These are phyloP conservation scores for Sugiyamaella japonica DNA, from an alignment of 1,139 yeast genomes.

Conservation along the genomic window DNA sequence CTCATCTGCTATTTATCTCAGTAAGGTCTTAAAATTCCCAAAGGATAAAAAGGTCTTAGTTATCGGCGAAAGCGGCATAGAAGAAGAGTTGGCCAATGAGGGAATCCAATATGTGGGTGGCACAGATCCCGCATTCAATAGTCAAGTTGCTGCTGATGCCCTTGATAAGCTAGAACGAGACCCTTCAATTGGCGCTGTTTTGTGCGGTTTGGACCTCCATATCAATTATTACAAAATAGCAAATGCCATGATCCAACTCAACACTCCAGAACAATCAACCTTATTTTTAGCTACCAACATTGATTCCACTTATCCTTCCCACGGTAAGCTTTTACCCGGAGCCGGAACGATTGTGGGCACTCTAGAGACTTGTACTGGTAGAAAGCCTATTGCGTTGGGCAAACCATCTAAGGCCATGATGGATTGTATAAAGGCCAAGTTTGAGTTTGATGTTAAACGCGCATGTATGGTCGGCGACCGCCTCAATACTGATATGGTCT, in stretches of 20 bases:
- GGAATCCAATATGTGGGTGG: slow-evolving; percentile 81
- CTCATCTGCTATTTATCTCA: slow-evolving; percentile 85
- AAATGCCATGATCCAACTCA: slow-evolving; percentile 76
- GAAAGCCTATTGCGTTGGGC: slow-evolving; percentile 81
- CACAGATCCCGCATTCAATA: slow-evolving; percentile 46
- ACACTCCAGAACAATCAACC: slow-evolving; percentile 52
- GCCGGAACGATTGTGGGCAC: slow-evolving; percentile 91
- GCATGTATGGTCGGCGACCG: slow-evolving; percentile 97
- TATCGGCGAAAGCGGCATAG: slow-evolving; percentile 80
- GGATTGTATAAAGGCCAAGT: slow-evolving; percentile 78
- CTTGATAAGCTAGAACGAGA: slow-evolving; percentile 51
- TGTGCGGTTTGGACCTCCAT: slow-evolving; percentile 78
- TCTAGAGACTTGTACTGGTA: slow-evolving; percentile 71
- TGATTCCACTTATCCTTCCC: slow-evolving; percentile 90
- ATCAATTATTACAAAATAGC: slow-evolving; percentile 82
- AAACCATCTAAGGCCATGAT: slow-evolving; percentile 90
- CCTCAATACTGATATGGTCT: slow-evolving; percentile 89
- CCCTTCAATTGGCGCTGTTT: slow-evolving; percentile 77
- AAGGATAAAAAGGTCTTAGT: slow-evolving; percentile 79
- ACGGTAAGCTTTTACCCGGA: slow-evolving; percentile 84
- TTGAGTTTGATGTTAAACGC: slow-evolving; percentile 56
- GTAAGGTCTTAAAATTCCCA: slow-evolving; percentile 71
- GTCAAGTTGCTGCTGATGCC: slow-evolving; percentile 37
- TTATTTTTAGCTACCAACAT: slow-evolving; percentile 92
- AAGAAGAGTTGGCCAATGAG: slow-evolving; percentile 62